These are phyloP conservation scores for Phytophthora vignae DNA, from an alignment of 352 stramenopile genomes.

Conservation along the genomic window DNA sequence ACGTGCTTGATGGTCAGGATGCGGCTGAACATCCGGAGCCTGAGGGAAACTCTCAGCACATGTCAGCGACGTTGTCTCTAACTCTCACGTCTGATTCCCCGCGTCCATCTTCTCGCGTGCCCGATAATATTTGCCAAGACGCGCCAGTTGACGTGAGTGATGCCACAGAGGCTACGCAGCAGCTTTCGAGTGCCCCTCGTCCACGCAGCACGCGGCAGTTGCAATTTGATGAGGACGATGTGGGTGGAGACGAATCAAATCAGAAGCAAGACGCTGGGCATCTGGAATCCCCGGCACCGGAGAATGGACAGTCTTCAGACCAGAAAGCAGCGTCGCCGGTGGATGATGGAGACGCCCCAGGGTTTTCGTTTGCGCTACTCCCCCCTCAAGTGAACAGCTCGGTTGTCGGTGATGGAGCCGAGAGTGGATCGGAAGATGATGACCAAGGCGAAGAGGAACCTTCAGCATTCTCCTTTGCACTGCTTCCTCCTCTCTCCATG, in stretches of 20 bases:
- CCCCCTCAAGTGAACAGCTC: constrained; percentile 5
- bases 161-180: not conserved
- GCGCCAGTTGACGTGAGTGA: constrained; percentile 1
- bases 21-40: constrained; percentile 35
- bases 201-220: constrained; percentile 51
- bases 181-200: constrained; percentile 28
- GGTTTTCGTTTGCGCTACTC: constrained; percentile 33
- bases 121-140: constrained; percentile 1
- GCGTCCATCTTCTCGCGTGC: constrained; percentile 6
- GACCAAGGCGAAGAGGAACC: constrained; percentile 23
- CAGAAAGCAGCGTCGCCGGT: constrained; percentile 2
- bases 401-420: constrained; percentile 1
- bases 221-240: constrained; percentile 46
- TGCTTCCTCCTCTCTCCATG: constrained; percentile 25
- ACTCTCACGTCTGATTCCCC: constrained; percentile 30
- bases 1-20: not conserved
- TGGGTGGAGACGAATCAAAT: not conserved
- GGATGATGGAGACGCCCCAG: constrained; percentile 3
- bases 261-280: constrained; percentile 6
- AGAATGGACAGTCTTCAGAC: not conserved
- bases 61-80: constrained; percentile 30
- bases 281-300: not conserved
- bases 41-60: constrained; percentile 46
- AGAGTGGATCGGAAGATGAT: constrained; percentile 11
- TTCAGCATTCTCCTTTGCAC: constrained; percentile 31